These are phyloP conservation scores for Gardenia jasminoides DNA, from an alignment of 257 asterid species.

Conservation along the genomic window DNA sequence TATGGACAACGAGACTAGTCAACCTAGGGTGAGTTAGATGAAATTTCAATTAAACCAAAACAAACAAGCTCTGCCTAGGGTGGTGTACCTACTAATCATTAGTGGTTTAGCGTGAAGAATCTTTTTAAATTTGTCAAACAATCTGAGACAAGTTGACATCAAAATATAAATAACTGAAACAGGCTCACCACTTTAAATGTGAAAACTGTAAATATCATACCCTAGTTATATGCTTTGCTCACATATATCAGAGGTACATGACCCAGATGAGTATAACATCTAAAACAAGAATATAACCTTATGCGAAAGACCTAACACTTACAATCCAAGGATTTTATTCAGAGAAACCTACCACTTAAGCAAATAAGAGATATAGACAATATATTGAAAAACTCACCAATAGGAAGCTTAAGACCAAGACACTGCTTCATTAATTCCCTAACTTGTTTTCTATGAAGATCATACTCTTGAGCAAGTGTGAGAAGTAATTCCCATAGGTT, in stretches of 20 bases:
- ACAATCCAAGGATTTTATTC: not conserved
- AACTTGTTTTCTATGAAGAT: constrained; percentile 74
- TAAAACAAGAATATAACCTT: constrained; percentile 44
- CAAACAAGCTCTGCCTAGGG: too few relatives aligned
- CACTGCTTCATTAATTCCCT: constrained; percentile 81
- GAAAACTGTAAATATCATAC: not conserved
- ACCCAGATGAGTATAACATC: not conserved
- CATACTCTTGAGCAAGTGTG: constrained; percentile 71
- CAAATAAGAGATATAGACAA: constrained; percentile 7
- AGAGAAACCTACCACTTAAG: not conserved
- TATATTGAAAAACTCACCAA: constrained; percentile 46
- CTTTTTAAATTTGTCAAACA: not conserved
- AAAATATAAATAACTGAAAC: not conserved
- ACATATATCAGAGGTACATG: not conserved
- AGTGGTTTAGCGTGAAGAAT: not conserved
- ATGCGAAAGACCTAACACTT: constrained; percentile 63
- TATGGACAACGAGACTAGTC: not conserved
- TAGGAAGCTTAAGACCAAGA: constrained; percentile 79
- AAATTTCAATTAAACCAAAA: not conserved
- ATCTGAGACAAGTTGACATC: not conserved
- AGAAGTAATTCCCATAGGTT: constrained; percentile 52
- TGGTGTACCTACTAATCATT: too few relatives aligned
- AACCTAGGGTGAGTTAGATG: not conserved
- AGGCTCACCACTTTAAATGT: not conserved
- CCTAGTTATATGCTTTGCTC: not conserved